phyloP scores from a whole-genome alignment of 169 alveolate genomes.

The Cryptosporidium canis region DNA sequence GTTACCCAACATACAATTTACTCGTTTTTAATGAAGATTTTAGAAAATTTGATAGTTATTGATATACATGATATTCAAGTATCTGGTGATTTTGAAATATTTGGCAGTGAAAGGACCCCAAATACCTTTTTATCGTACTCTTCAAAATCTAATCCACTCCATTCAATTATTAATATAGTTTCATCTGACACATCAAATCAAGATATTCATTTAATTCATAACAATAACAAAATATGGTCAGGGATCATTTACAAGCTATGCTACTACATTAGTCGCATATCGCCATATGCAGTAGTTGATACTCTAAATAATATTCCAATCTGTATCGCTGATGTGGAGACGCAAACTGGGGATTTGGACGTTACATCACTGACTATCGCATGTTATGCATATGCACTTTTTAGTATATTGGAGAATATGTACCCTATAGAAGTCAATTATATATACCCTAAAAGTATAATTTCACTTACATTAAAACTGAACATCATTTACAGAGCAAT shows the following conservation, averaged over 20 bases:
- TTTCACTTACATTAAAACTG: constrained; percentile 25
- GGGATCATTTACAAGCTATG: constrained; percentile 18
- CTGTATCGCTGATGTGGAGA: constrained; percentile 38
- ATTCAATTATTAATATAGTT: constrained; percentile 7
- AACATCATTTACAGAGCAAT: constrained; percentile 46
- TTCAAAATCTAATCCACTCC: neutral
- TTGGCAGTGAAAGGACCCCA: neutral
- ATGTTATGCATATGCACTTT: constrained; percentile 47
- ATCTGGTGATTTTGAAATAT: neutral
- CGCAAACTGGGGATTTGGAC: constrained; percentile 66
- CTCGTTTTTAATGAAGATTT: constrained; percentile 20
- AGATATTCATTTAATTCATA: neutral
- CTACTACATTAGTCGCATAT: constrained; percentile 8
- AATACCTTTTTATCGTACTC: neutral
- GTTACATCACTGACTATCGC: constrained; percentile 54
- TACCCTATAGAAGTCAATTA: neutral
- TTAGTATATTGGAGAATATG: constrained; percentile 5
- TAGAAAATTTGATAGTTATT: constrained; percentile 31
- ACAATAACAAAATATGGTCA: neutral
- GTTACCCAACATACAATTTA: constrained; percentile 66
- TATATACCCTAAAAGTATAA: constrained; percentile 25
- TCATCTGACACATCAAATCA: neutral
- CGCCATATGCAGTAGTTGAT: constrained; percentile 26
- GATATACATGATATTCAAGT: constrained; percentile 46
- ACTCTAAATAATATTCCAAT: constrained; percentile 54